Evolutionary conservation across 768 basidiomycete species (phyloP).

Genomic region (Lactarius vividus): DNA sequence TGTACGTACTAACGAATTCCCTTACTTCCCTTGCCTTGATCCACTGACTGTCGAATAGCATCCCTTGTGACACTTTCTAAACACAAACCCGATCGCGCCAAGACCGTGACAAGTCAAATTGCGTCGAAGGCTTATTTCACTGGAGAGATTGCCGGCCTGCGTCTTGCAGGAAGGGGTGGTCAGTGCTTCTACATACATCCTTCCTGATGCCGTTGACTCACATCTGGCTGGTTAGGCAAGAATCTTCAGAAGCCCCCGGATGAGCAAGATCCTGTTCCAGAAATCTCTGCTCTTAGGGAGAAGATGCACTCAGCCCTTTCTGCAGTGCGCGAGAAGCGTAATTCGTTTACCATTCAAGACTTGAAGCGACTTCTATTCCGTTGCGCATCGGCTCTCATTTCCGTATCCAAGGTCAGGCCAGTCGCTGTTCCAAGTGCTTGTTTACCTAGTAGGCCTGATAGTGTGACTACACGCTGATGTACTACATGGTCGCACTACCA

Average conservation of each 20-base stretch:
- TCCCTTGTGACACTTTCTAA: constrained; percentile 53
- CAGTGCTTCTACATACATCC: constrained; percentile 24
- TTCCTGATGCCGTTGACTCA: too few species aligned
- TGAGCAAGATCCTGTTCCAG: constrained; percentile 52
- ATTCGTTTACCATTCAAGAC: constrained; percentile 74
- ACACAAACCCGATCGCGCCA: constrained; percentile 79
- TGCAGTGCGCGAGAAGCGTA: constrained; percentile 69
- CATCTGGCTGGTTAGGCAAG: constrained; percentile 40
- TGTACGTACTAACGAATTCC: constrained; percentile 45
- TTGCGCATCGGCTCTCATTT: constrained; percentile 78
- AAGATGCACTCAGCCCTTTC: constrained; percentile 65
- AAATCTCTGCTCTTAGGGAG: constrained; percentile 62
- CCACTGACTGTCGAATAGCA: constrained; percentile 36
- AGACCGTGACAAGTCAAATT: constrained; percentile 78
- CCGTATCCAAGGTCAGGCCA: constrained; percentile 52
- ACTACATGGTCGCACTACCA: constrained; percentile 83
- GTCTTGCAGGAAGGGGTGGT: constrained; percentile 67
- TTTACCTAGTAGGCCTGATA: constrained; percentile 33
- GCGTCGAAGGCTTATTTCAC: constrained; percentile 88
- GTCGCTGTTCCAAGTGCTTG: neutral
- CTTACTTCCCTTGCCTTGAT: neutral
- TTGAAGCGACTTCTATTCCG: constrained; percentile 83
- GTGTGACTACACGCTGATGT: constrained; percentile 84
- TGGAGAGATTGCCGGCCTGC: constrained; percentile 81
- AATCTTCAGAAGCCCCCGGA: constrained; percentile 63